These are phyloP conservation scores for Pichia sp. DNA, from an alignment of 1,139 yeast species.

Conservation along the genomic window DNA sequence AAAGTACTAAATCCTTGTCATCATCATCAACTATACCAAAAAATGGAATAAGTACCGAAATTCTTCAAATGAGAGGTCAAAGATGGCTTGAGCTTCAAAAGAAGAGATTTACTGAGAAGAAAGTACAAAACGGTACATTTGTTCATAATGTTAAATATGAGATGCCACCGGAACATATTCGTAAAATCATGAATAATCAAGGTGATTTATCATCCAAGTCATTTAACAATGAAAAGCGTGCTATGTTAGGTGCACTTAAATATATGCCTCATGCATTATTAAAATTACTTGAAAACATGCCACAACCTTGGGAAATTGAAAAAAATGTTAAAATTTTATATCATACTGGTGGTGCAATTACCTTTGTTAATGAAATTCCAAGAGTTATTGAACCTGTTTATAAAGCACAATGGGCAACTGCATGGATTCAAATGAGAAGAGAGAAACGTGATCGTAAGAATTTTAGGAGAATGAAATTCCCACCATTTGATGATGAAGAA, in stretches of 20 bases:
- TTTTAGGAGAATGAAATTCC: conserved; percentile 87
- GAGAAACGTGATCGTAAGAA: conserved; percentile 88
- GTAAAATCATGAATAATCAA: conserved; percentile 79
- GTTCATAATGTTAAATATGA: conserved; percentile 64
- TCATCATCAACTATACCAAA: conserved; percentile 24
- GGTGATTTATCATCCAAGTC: conserved; percentile 79
- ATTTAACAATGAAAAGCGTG: conserved; percentile 80
- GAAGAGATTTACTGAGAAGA: conserved; percentile 37
- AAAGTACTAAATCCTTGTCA: not conserved
- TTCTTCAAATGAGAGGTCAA: conserved; percentile 40
- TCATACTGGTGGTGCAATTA: conserved; percentile 89
- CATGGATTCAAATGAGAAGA: conserved; percentile 89
- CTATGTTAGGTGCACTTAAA: conserved; percentile 86
- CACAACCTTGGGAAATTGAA: conserved; percentile 94
- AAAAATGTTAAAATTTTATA: conserved; percentile 85
- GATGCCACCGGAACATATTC: conserved; percentile 91
- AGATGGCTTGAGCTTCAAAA: conserved; percentile 69
- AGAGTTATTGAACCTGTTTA: conserved; percentile 89
- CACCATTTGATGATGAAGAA: conserved; percentile 97
- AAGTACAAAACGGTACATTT: conserved; percentile 35
- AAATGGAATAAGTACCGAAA: conserved; percentile 1
- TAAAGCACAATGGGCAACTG: conserved; percentile 91
- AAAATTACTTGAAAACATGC: conserved; percentile 91
- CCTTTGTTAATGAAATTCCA: conserved; percentile 90
- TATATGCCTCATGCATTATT: conserved; percentile 94